These are phyloP conservation scores for Rosa multiflora DNA, from an alignment of 306 rosid species.

Conservation along the genomic window DNA sequence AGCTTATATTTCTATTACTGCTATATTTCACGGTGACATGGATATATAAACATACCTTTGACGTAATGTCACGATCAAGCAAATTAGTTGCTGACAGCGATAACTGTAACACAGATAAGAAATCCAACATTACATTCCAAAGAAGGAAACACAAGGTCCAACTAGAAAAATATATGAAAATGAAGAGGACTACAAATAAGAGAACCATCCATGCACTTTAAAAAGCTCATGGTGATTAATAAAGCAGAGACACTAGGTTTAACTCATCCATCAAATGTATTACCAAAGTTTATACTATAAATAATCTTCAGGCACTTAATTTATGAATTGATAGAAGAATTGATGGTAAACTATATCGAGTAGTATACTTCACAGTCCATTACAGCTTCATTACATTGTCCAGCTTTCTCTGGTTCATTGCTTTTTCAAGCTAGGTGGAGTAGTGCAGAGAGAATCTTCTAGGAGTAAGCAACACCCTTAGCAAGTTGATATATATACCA, in stretches of 20 bases:
- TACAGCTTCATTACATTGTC: background rate
- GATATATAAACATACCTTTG: slow-evolving; percentile 27
- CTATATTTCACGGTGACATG: background rate
- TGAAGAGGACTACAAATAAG: background rate
- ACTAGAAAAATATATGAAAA: background rate
- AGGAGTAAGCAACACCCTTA: background rate
- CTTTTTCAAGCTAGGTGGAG: background rate
- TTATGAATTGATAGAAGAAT: background rate
- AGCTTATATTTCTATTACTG: background rate
- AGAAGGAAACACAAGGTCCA: slow-evolving; percentile 10
- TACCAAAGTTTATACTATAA: background rate
- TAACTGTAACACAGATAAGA: slow-evolving; percentile 51
- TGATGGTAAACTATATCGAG: background rate
- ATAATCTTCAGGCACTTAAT: background rate
- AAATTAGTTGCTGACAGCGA: slow-evolving; percentile 63
- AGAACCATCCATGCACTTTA: background rate
- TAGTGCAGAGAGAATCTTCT: background rate
- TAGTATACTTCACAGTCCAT: background rate
- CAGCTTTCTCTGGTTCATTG: background rate
- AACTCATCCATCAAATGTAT: background rate
- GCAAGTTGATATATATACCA: background rate
- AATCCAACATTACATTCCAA: slow-evolving; percentile 8
- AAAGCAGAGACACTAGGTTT: background rate
- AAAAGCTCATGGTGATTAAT: background rate
- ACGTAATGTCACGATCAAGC: slow-evolving; percentile 52